Evolutionary conservation across 31 red algal species (phyloP), one percentile per base, ranked within the genome.

Genomic region (Odonthalia washingtoniensis): DNA sequence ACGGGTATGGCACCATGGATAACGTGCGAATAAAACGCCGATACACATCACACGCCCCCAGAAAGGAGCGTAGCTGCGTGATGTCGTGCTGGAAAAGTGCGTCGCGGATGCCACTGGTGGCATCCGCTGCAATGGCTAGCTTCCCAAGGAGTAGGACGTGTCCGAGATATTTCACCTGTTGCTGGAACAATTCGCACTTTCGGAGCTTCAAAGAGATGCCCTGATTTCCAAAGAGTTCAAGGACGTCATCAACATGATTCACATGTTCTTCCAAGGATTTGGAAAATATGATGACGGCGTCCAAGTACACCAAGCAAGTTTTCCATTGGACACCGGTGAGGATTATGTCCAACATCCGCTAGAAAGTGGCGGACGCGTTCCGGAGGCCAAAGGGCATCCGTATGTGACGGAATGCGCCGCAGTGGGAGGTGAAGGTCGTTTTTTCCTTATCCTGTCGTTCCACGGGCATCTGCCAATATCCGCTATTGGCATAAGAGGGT

Each of bases 381-480:
- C n/a, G n/a, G n/a, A n/a, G n/a, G n/a, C n/a, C n/a, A n/a, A n/a
- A n/a, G n/a, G n/a, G n/a, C n/a, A n/a, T n/a, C n/a, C n/a, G n/a
- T n/a, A n/a, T n/a, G n/a, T n/a, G n/a, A n/a, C n/a, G n/a, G n/a
- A n/a, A n/a, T n/a, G n/a, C n/a, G n/a, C n/a, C n/a, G n/a, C n/a
- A n/a, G n/a, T n/a, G n/a, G n/a, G n/a, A n/a, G n/a, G n/a, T n/a
- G n/a, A n/a, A n/a, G n/a, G n/a, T 35, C 0, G 40, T 87, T 72
- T 87, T 87, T 40, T 87, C 4, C 0, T 31, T 41, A 39, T 77
- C 84, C 38, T 75, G 24, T 36, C 42, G 41, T 6, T 41, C 63
- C 2, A 88, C 39, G 27, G 76, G 77, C 0, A 93, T 72, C 62
- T 93, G 85, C 78, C 91, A 94, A 60, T 88, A 84, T 3, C 69